phyloP scores from a whole-genome alignment of 2,329 filamentous ascomycete genomes.

The Chrysoporthe austroafricana region DNA sequence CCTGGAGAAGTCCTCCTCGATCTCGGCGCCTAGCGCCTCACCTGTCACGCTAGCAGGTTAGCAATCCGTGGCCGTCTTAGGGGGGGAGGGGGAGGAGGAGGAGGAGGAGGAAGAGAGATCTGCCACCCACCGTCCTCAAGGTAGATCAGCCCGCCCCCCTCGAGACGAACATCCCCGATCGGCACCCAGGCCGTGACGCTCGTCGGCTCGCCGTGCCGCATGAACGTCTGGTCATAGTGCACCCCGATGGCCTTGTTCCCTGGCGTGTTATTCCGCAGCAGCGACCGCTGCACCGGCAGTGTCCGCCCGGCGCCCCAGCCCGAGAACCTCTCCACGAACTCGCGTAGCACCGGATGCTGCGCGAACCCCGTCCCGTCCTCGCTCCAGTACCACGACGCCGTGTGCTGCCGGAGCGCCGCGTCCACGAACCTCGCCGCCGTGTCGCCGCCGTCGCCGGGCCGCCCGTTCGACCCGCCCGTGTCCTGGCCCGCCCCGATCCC shows the following conservation, averaged over 20 bases:
- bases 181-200: constrained; percentile 62
- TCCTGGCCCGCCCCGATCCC: constrained; percentile 58
- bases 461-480: neutral
- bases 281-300: constrained; percentile 49
- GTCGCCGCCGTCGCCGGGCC: too few relatives aligned
- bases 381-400: constrained; percentile 55
- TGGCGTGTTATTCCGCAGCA: constrained; percentile 61
- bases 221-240: constrained; percentile 64
- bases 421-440: constrained; percentile 36
- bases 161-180: constrained; percentile 56
- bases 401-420: constrained; percentile 57
- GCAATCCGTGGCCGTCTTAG: too few relatives aligned
- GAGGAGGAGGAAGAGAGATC: neutral
- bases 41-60: neutral
- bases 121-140: constrained; percentile 49
- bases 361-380: constrained; percentile 49
- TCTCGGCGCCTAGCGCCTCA: constrained; percentile 47
- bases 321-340: constrained; percentile 55
- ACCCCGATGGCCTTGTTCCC: constrained; percentile 61
- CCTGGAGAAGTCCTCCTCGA: constrained; percentile 53
- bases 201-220: constrained; percentile 58
- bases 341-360: constrained; percentile 49
- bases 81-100: neutral
- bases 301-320: constrained; percentile 41
- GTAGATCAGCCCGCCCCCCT: constrained; percentile 63